Evolutionary conservation across 257 asterid species (phyloP).

Genomic region (Ophiorrhiza pumila): DNA sequence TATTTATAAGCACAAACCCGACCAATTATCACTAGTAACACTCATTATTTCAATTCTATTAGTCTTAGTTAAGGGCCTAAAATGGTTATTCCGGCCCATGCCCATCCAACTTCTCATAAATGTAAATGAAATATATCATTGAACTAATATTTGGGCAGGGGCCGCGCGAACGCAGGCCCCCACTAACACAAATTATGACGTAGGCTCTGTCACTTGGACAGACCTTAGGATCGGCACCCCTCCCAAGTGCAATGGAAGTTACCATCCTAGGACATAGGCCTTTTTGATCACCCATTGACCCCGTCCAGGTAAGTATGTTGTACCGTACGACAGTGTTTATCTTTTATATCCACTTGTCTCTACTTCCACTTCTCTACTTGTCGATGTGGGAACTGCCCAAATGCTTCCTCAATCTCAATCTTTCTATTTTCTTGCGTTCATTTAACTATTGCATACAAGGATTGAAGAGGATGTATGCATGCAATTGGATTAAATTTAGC

Average conservation of each 20-base stretch:
- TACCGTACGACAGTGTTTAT: rapidly evolving
- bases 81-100: too few relatives aligned
- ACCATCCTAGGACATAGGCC: slow-evolving; percentile 28
- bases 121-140: too few relatives aligned
- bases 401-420: too few relatives aligned
- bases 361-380: background rate
- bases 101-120: too few relatives aligned
- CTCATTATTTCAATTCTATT: too few relatives aligned
- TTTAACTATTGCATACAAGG: too few relatives aligned
- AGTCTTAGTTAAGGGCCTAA: too few relatives aligned
- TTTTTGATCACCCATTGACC: slow-evolving; percentile 24
- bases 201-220: slow-evolving; percentile 15
- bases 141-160: background rate
- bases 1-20: too few relatives aligned
- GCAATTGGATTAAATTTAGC: too few relatives aligned
- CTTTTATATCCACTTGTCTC: background rate
- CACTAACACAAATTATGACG: slow-evolving; percentile 6
- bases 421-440: too few relatives aligned
- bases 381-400: slow-evolving; percentile 8
- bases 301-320: slow-evolving; percentile 35
- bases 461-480: too few relatives aligned
- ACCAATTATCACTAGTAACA: too few relatives aligned
- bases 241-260: slow-evolving; percentile 33
- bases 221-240: slow-evolving; percentile 23
- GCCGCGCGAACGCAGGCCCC: slow-evolving; percentile 20